Base-by-base conservation (phyloP, 768 basidiomycete genomes). In the Plicaturopsis crispa region DNA sequence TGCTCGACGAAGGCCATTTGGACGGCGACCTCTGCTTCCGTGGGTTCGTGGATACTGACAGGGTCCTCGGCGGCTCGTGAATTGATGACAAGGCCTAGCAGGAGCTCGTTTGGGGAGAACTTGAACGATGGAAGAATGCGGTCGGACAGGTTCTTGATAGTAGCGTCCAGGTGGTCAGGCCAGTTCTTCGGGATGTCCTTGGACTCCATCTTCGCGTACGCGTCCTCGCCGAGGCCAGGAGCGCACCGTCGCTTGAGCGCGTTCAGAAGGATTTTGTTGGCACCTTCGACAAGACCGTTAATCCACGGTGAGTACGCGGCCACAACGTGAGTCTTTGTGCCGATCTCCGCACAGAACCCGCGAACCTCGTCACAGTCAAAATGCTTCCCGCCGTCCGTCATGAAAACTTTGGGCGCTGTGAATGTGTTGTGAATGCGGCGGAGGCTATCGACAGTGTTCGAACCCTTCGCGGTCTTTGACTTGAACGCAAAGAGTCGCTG, bases 81-180 rank as follows among this genome's bases (percentile, higher is more conserved):
- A 47, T 62, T 61, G 26, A 61, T 41, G 0, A 56, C 52, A 4
- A 56, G 26, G 0, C 59, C 57, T 0, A 65, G 47, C 0, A 62
- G 34, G 0, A 65, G 37, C 40, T 65, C 63, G 17, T 59, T 59
- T 0, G 62, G 64, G 1, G 50, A 34, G 32, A 40, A 46, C 13
- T 44, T 33, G 3, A 50, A 23, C 3, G 54, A 38, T 6, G 49
- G 53, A 21, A 56, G 38, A 3, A 54, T 38, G 7, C 42, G 40
- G 33, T 39, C 33, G 16, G 53, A 54, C 4, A 56, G 39, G 16
- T 23, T 7, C 1, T 13, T 33, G 33, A 53, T 36, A 2, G 51
- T 50, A 10, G 34, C 28, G 16, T 48, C 48, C 11, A 58, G 37
- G 33, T 52, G 39, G 3, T 46, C 38, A 3, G 53, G 44, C 56